These are phyloP conservation scores for Talaromyces thailandensis DNA, from an alignment of 495 filamentous ascomycete genomes.

Conservation along the genomic window DNA sequence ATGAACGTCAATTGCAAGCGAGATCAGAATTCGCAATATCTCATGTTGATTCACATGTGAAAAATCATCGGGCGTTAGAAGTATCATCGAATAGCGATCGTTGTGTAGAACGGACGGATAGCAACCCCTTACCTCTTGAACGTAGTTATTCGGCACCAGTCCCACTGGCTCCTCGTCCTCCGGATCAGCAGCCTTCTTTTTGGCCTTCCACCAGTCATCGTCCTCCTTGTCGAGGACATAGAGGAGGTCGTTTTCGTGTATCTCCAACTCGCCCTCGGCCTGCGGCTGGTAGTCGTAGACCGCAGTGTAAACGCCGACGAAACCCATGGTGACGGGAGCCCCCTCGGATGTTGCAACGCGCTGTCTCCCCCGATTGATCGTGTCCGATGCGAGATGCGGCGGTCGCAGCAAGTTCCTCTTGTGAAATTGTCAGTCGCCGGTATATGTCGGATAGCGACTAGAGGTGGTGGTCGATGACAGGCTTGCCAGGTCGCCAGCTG, in stretches of 20 bases:
- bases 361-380: constrained; percentile 24
- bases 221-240: constrained; percentile 92
- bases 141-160: constrained; percentile 90
- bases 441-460: not conserved
- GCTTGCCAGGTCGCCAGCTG: not conserved
- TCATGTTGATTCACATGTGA: not conserved
- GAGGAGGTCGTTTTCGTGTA: constrained; percentile 82
- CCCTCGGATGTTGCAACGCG: not conserved
- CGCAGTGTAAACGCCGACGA: constrained; percentile 86
- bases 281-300: constrained; percentile 92
- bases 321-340: constrained; percentile 45
- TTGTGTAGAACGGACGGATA: not conserved
- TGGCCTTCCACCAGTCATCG: constrained; percentile 97
- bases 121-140: constrained; percentile 72
- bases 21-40: not conserved
- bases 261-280: constrained; percentile 75
- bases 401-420: not conserved
- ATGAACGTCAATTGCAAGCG: not conserved
- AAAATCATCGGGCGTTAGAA: not conserved
- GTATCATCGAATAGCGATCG: not conserved
- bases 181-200: constrained; percentile 84
- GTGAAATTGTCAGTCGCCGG: not conserved
- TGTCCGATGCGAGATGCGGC: constrained; percentile 1
- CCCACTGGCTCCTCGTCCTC: constrained; percentile 93
- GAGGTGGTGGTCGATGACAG: not conserved